Conservation (phyloP, 768 basidiomycete genomes). For the Kwoniella dendrophila region DNA sequence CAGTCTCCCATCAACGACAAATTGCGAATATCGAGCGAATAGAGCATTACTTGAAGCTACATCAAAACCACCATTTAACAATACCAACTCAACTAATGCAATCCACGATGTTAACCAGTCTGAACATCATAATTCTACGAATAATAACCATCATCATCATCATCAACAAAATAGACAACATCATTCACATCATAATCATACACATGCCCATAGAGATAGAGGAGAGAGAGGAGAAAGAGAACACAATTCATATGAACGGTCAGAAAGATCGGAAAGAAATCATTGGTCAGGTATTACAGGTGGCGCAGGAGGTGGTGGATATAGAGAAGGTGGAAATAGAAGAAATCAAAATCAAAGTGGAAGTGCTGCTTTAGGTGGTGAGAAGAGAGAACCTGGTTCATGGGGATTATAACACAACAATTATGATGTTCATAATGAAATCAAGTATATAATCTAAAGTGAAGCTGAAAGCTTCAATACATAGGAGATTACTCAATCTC, state of each 20-base stretch:
- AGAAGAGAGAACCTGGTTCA: constrained; percentile 3
- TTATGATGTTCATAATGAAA: no score
- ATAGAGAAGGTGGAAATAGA: constrained; percentile 12
- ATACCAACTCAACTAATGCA: constrained; percentile 4
- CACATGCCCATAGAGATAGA: constrained; percentile 17
- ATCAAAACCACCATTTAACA: constrained; percentile 28
- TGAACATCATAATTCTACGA: constrained; percentile 25
- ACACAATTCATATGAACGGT: no score
- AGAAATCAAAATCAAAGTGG: constrained; percentile 2
- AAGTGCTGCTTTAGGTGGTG: neutral
- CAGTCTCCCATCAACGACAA: constrained; percentile 72
- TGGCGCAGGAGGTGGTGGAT: constrained; percentile 7
- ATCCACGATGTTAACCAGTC: constrained; percentile 5
- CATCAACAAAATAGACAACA: constrained; percentile 23
- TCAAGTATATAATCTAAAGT: no score
- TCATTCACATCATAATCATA: constrained; percentile 23
- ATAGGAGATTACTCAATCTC: no score
- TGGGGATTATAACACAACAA: constrained; percentile 10
- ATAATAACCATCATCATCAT: constrained; percentile 8
- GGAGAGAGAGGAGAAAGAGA: constrained; percentile 14
- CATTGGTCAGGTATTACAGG: no score
- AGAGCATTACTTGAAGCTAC: constrained; percentile 48
- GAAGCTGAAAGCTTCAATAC: no score
- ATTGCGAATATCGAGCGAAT: constrained; percentile 94
- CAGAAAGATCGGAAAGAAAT: constrained; percentile 10